Conservation (phyloP, 2,329 filamentous ascomycete species). For the Colletotrichum sp. region DNA sequence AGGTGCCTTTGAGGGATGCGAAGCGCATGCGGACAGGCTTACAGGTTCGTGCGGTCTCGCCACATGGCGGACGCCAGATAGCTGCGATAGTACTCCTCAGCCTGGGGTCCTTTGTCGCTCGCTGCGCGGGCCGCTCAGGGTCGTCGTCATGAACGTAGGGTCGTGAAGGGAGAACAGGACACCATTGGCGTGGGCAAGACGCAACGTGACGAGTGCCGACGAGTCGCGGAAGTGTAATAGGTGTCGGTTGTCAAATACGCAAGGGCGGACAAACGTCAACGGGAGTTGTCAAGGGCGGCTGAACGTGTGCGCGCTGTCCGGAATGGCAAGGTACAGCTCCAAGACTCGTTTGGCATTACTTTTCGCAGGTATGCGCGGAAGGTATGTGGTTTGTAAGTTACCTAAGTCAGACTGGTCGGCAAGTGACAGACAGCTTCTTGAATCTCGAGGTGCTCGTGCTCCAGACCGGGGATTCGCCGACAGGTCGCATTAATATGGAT, state of each 20-base stretch:
- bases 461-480: not conserved
- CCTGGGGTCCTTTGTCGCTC: slow-evolving; percentile 19
- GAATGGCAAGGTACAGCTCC: not conserved
- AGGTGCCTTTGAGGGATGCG: not conserved
- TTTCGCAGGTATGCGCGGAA: not conserved
- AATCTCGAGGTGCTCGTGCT: not conserved
- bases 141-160: slow-evolving; percentile 17
- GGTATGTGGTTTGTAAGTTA: not conserved
- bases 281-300: slow-evolving; percentile 1
- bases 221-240: not conserved
- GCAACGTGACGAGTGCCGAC: not conserved
- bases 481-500: not conserved
- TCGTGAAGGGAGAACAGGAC: not conserved
- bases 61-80: slow-evolving; percentile 77
- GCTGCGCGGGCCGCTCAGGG: slow-evolving; percentile 17
- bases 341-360: not conserved
- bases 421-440: not conserved
- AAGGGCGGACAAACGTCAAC: not conserved
- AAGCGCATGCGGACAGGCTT: slow-evolving; percentile 37
- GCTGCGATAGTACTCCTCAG: slow-evolving; percentile 12
- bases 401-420: not conserved
- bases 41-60: slow-evolving; percentile 99
- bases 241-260: not conserved
- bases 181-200: slow-evolving; percentile 7
- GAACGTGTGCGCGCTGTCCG: not conserved